phyloP scores from a whole-genome alignment of 352 stramenopile species.

The Bremia lactucae region DNA sequence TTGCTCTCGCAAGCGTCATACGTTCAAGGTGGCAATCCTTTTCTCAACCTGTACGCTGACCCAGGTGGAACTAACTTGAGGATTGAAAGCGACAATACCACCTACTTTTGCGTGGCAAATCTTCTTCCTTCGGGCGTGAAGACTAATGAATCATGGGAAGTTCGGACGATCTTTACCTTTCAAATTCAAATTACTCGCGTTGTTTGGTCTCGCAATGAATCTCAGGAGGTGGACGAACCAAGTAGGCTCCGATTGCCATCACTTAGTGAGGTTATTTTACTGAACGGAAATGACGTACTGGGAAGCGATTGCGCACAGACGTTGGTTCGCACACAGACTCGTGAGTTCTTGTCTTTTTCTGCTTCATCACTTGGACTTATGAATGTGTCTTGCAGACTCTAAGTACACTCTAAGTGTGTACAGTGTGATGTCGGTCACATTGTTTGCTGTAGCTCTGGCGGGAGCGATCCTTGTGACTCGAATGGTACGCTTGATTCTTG shows the following conservation, averaged over 20 bases:
- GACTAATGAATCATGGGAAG: constrained; percentile 54
- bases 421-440: constrained; percentile 79
- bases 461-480: constrained; percentile 67
- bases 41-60: constrained; percentile 51
- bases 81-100: constrained; percentile 43
- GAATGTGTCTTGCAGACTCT: constrained; percentile 23
- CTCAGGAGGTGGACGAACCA: constrained; percentile 8
- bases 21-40: constrained; percentile 69
- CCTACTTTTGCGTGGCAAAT: constrained; percentile 67
- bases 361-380: background rate
- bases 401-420: constrained; percentile 75
- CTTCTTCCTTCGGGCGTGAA: constrained; percentile 49
- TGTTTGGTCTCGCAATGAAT: constrained; percentile 25
- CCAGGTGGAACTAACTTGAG: constrained; percentile 42
- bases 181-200: constrained; percentile 59
- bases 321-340: constrained; percentile 46
- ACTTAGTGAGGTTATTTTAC: constrained; percentile 51
- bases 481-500: constrained; percentile 36
- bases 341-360: constrained; percentile 26
- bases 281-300: constrained; percentile 37
- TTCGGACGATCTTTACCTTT: constrained; percentile 58
- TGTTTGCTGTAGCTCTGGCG: constrained; percentile 65
- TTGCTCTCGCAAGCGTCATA: constrained; percentile 32
- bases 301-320: constrained; percentile 63
- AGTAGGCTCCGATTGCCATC: constrained; percentile 28